Base-by-base conservation (phyloP, 148 eudicot genomes). In the Chenopodium suecicum region DNA sequence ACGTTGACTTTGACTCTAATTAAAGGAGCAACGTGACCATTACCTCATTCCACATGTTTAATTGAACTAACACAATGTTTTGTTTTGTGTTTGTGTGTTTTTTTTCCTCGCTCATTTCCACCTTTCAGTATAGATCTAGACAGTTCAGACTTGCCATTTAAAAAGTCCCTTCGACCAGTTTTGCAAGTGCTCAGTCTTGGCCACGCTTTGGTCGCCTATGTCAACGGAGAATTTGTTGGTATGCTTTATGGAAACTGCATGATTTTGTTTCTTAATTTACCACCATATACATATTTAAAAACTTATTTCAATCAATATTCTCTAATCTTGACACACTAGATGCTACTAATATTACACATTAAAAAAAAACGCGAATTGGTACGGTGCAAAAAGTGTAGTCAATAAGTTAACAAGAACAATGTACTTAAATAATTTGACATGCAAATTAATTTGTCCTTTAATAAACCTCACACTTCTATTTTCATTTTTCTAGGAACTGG, bases 211-310 rank as follows among this genome's bases (percentile, higher is more conserved):
- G n/a, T 82, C 34, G 92, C 90, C 47, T 96, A 88, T 69, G 94
- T 96, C 62, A 96, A 96, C 66, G 98, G 94, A 4, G 80, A 90
- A 70, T 94, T 79, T 27, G 80, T 89, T 77, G 99, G 99, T 93
- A 90, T 23, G 75, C 75, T 67, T 67, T 66, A 4, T 1, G 8
- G 7, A 64, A 64, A n/a, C 1, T 20, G n/a, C 10, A 9, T 4
- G 9, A 64, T 64, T 22, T 64, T 64, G 25, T 7, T 25, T 10
- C 2, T 66, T 66, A 20, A 13, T 3, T 27, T 25, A 9, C 29
- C 23, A 11, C 3, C 13, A 11, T 66, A 9, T 31, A 31, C 32
- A 31, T 41, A 8, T 41, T 41, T 41, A 6, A 41, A 41, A 41
- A 41, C 32, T 31, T 1, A 31, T 31, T 31, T 31, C 32, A 31